Percentiles rank a stretch among this genome's conserved stretches.
Conservation (phyloP, 441 rosid species). For the Lepidium campestre region DNA sequence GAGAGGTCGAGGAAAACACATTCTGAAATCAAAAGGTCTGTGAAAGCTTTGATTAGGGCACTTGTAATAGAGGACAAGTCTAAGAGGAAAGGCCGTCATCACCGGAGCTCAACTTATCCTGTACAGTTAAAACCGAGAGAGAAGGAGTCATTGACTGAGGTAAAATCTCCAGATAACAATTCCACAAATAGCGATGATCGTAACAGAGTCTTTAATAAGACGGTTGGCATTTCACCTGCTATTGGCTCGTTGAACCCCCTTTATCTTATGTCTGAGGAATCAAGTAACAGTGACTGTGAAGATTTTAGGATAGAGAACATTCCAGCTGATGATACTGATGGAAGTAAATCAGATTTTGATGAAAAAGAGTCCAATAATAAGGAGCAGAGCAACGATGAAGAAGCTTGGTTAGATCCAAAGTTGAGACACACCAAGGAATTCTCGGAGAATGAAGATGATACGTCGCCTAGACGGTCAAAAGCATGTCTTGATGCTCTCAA, state of each 20-base stretch:
- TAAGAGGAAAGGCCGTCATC: slow-evolving; percentile 48
- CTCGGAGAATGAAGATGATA: slow-evolving; percentile 24
- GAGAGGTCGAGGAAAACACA: slow-evolving; percentile 28
- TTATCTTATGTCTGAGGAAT: slow-evolving; percentile 27
- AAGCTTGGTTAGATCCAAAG: slow-evolving; percentile 31
- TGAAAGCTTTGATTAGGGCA: slow-evolving; percentile 52
- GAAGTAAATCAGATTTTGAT: slow-evolving; percentile 22
- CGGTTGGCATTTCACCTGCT: slow-evolving; percentile 12
- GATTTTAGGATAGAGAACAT: slow-evolving; percentile 25
- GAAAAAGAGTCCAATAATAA: slow-evolving; percentile 13
- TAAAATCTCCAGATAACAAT: slow-evolving; percentile 24
- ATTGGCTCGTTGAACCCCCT: slow-evolving; percentile 24
- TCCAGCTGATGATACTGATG: slow-evolving; percentile 13
- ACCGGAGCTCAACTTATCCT: slow-evolving; percentile 45
- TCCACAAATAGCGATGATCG: slow-evolving; percentile 19
- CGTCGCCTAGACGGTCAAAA: slow-evolving; percentile 29
- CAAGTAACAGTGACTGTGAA: slow-evolving; percentile 27
- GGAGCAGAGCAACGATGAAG: slow-evolving; percentile 21
- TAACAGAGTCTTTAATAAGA: slow-evolving; percentile 12
- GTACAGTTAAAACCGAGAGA: slow-evolving; percentile 16
- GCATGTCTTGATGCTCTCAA: slow-evolving; percentile 49
- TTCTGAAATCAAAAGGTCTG: slow-evolving; percentile 39
- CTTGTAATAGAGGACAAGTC: slow-evolving; percentile 48
- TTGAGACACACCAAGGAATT: slow-evolving; percentile 17
- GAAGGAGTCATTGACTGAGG: slow-evolving; percentile 24